phyloP scores from a whole-genome alignment of 2,329 filamentous ascomycete genomes.

The Fusarium sp. region DNA sequence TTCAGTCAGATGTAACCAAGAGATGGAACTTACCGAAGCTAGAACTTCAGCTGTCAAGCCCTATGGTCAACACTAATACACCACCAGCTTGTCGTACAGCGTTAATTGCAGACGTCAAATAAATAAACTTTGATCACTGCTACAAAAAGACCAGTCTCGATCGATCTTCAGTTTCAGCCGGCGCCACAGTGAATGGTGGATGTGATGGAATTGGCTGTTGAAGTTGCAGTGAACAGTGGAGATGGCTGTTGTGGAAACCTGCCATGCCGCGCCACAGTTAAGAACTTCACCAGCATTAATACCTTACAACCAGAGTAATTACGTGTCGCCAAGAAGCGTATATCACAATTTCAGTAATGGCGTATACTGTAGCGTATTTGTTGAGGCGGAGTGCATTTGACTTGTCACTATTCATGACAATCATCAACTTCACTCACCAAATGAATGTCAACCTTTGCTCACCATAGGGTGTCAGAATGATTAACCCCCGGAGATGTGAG shows the following conservation, averaged over 20 bases:
- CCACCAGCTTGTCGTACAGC: background rate
- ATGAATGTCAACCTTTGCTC: background rate
- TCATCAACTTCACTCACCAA: background rate
- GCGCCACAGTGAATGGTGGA: background rate
- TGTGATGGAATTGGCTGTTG: background rate
- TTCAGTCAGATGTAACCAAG: background rate
- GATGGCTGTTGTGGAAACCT: background rate
- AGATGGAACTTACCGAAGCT: background rate
- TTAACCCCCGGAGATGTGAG: rapidly evolving
- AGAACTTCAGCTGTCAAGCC: background rate
- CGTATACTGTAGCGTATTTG: background rate
- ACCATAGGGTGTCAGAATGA: too few relatives aligned
- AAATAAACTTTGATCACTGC: background rate
- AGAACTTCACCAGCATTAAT: too few relatives aligned
- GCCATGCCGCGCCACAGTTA: background rate
- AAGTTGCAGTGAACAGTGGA: background rate
- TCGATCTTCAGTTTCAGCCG: background rate
- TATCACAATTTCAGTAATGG: background rate
- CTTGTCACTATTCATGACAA: background rate
- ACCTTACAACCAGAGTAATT: too few relatives aligned
- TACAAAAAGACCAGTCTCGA: background rate
- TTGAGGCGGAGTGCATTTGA: background rate
- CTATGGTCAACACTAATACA: background rate
- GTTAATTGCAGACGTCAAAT: background rate
- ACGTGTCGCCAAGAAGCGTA: background rate